Evolutionary conservation across 768 basidiomycete genomes (phyloP), one percentile per base, ranked within the genome.

Genomic region (Gymnopilus dilepis): DNA sequence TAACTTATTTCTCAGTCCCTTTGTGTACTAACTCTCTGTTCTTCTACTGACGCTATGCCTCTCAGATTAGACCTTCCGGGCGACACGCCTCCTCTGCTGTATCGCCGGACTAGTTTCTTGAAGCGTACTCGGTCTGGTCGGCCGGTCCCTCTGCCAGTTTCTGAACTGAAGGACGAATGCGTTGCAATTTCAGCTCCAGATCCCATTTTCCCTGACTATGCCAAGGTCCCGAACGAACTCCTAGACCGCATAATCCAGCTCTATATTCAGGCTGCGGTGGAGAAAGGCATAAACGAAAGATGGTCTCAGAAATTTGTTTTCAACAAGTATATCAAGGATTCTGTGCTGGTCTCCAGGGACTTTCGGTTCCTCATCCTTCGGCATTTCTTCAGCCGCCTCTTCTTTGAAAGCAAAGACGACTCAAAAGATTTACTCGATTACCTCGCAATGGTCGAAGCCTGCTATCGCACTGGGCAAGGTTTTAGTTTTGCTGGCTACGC

Each of bases 361-460:
- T 72, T 86, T 65, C 78, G 86, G 30, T 69, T 69, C 30, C 72
- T 86, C 33, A 71, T 76, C 56, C 63, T 86, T 54, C 79, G 79
- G 19, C 73, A 65, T 58, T 77, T 74, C 69, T 73, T 78, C 66
- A 66, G 67, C 54, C 57, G 62, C 63, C 63, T 83, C 59, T 55
- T 64, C 9, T 67, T 82, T 50, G 65, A 40, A 34, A 60, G 54
- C 19, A 60, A 51, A 7, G 51, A 57, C 17, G 38, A 60, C 21
- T 60, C 56, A n/a, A 58, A 47, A 1, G 41, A 51, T 24, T 28
- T 68, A 60, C 63, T 64, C 34, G 53, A 30, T 8, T 63, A 62
- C 43, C 34, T 70, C 42, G 47, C 55, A 31, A 30, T 58, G 40
- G 58, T 64, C 22, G 56, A 66, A 15, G n/a, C 52, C 31, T 60